Evolutionary conservation across 768 basidiomycete genomes (phyloP).

Genomic region (Suillus clintonianus): DNA sequence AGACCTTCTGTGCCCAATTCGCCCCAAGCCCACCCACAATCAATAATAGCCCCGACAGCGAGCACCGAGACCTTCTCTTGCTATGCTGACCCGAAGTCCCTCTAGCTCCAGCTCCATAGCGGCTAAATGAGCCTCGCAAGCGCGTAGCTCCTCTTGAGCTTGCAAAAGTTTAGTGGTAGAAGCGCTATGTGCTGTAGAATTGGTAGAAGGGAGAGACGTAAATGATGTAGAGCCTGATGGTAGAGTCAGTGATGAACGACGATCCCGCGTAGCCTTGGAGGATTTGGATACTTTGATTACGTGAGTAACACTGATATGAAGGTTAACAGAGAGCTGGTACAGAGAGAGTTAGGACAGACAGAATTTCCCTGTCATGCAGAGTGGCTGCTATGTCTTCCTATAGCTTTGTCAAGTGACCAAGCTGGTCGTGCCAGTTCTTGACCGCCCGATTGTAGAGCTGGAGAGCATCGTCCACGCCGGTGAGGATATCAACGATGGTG

Average conservation of each 20-base stretch:
- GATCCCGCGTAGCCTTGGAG: slow-evolving; percentile 42
- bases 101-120: slow-evolving; percentile 68
- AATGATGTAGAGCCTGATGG: slow-evolving; percentile 45
- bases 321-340: neutral
- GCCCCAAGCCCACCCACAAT: slow-evolving; percentile 69
- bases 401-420: slow-evolving; percentile 59
- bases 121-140: slow-evolving; percentile 76
- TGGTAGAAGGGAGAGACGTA: slow-evolving; percentile 39
- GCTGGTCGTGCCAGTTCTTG: slow-evolving; percentile 64
- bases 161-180: slow-evolving; percentile 51
- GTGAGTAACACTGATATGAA: slow-evolving; percentile 60
- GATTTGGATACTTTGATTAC: slow-evolving; percentile 77
- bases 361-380: slow-evolving; percentile 76
- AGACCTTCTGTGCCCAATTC: slow-evolving; percentile 69
- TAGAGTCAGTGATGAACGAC: slow-evolving; percentile 31
- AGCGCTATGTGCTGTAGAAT: slow-evolving; percentile 20
- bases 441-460: slow-evolving; percentile 58
- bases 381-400: slow-evolving; percentile 76
- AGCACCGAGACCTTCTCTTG: slow-evolving; percentile 61
- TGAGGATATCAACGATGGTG: slow-evolving; percentile 57
- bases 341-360: slow-evolving; percentile 48
- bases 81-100: slow-evolving; percentile 48
- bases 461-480: slow-evolving; percentile 69
- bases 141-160: slow-evolving; percentile 79
- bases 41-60: slow-evolving; percentile 66